Conservation (phyloP, 2,329 filamentous ascomycete species). For the Aspergillus transmontanensis region DNA sequence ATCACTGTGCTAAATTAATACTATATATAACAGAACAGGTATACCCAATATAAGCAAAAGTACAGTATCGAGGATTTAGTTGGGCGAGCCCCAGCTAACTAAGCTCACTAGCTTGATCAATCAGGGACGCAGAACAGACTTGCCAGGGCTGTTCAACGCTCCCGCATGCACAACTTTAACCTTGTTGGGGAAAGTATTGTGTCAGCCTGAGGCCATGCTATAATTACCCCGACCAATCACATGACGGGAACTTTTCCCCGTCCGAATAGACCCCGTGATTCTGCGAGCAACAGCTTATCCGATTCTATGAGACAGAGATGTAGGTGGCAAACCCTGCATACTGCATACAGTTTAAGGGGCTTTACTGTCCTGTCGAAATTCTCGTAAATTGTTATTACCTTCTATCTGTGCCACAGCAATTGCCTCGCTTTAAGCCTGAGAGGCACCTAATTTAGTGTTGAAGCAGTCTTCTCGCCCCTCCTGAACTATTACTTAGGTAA, state of each 20-base stretch:
- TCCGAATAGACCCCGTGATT: background rate
- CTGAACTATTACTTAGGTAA: background rate
- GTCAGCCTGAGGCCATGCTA: background rate
- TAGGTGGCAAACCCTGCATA: background rate
- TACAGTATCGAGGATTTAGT: background rate
- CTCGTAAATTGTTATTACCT: background rate
- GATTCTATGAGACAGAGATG: background rate
- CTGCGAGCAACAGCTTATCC: background rate
- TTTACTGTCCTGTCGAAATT: background rate
- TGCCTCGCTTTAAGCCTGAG: no score
- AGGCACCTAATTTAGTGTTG: background rate
- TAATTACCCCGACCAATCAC: background rate
- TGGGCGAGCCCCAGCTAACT: no score
- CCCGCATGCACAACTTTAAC: background rate
- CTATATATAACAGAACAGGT: no score
- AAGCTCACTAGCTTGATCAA: no score
- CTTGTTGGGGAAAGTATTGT: background rate
- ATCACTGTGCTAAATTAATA: background rate
- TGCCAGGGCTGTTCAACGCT: background rate
- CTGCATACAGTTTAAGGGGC: background rate
- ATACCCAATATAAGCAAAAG: no score
- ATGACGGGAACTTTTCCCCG: constrained; percentile 1
- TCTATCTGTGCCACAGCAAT: background rate
- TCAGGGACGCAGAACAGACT: no score
- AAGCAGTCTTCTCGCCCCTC: background rate